phyloP scores from a whole-genome alignment of 768 basidiomycete species.

The Boletus coccyginus region DNA sequence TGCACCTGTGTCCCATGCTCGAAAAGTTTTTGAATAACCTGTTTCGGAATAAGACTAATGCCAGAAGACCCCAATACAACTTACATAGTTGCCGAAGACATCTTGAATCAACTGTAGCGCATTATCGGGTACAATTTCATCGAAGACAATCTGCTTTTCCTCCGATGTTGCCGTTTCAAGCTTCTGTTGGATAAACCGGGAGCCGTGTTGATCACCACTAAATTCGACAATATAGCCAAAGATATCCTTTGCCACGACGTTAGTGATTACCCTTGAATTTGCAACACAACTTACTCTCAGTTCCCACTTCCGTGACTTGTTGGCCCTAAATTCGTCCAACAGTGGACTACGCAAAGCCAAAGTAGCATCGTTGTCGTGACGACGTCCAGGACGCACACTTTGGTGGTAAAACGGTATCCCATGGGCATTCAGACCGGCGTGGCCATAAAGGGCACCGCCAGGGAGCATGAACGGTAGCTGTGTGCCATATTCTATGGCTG shows the following conservation, averaged over 20 bases:
- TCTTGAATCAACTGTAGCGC: constrained; percentile 79
- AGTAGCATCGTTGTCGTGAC: constrained; percentile 38
- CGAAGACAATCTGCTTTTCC: constrained; percentile 76
- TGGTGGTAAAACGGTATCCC: constrained; percentile 38
- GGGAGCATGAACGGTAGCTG: constrained; percentile 46
- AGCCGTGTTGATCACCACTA: constrained; percentile 93
- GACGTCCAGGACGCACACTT: constrained; percentile 43
- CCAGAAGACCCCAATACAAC: constrained; percentile 23
- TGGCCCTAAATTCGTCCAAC: constrained; percentile 82
- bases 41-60: constrained; percentile 6
- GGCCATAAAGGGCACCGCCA: constrained; percentile 45
- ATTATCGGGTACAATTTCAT: constrained; percentile 81
- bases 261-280: neutral
- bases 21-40: constrained; percentile 94
- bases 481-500: constrained; percentile 46
- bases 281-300: constrained; percentile 52
- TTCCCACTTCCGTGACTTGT: constrained; percentile 80
- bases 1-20: constrained; percentile 81
- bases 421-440: constrained; percentile 31
- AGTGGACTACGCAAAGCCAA: constrained; percentile 60
- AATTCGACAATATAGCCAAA: constrained; percentile 86
- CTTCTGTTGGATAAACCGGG: constrained; percentile 93
- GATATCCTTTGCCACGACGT: constrained; percentile 62
- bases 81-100: constrained; percentile 94
- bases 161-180: constrained; percentile 74